Percentiles rank a stretch among this genome's conserved stretches.
Evolutionary conservation across 139 green algal genomes (phyloP).

Genomic region (Raphidocelis subcapitata): DNA sequence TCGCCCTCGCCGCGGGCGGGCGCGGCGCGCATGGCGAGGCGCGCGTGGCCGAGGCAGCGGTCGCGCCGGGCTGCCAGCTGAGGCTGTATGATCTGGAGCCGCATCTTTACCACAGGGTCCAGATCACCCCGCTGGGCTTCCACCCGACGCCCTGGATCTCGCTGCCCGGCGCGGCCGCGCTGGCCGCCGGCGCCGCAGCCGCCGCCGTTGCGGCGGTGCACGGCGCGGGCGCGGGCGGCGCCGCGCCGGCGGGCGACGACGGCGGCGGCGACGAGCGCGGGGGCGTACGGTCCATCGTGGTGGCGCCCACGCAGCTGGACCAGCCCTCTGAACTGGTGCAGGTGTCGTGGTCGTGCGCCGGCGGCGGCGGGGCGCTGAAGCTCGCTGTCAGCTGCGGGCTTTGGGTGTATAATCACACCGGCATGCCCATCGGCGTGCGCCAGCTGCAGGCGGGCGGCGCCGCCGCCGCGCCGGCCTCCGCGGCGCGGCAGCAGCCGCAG

Average conservation of each 20-base stretch:
- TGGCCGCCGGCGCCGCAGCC: no score
- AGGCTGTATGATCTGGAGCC: constrained; percentile 16
- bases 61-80: constrained; percentile 8
- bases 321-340: constrained; percentile 14
- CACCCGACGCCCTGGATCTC: constrained; percentile 27
- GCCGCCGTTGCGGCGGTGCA: no score
- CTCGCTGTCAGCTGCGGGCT: constrained; percentile 22
- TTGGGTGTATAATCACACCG: constrained; percentile 37
- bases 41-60: neutral
- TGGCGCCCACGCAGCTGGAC: neutral
- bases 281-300: neutral
- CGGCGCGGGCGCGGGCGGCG: no score
- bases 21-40: neutral
- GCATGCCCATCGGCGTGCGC: neutral
- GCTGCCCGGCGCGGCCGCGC: neutral
- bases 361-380: neutral
- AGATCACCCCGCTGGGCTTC: constrained; percentile 39
- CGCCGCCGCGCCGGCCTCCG: neutral
- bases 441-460: neutral
- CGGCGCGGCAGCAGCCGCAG: neutral
- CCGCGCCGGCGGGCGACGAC: no score
- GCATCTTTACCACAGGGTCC: constrained; percentile 9
- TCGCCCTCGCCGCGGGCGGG: constrained; percentile 24
- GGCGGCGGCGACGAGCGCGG: no score
- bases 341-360: constrained; percentile 4